A percentile compares a stretch with the other conserved stretches of the same genome.
These are phyloP conservation scores for Neurospora sp. DNA, from an alignment of 495 filamentous ascomycete genomes.

Conservation along the genomic window DNA sequence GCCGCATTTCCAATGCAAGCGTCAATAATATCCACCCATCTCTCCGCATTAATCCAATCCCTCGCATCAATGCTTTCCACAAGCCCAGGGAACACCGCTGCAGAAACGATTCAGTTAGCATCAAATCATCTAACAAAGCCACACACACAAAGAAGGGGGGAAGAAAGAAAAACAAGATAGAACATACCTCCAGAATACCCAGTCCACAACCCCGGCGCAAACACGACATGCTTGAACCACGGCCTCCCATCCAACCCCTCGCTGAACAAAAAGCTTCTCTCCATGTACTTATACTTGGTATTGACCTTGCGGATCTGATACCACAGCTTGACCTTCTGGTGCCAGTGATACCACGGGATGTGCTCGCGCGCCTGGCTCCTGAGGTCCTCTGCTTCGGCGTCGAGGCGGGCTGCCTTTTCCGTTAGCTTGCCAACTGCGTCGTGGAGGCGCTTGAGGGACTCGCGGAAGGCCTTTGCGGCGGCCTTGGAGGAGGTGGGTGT, in stretches of 20 bases:
- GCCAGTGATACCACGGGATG: slow-evolving; percentile 76
- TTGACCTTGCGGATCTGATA: slow-evolving; percentile 56
- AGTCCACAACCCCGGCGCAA: slow-evolving; percentile 80
- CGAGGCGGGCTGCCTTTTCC: slow-evolving; percentile 48
- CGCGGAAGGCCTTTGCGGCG: slow-evolving; percentile 34
- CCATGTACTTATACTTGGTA: slow-evolving; percentile 63
- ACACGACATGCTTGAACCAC: slow-evolving; percentile 92
- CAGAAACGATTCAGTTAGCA: neutral
- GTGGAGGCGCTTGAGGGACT: slow-evolving; percentile 33
- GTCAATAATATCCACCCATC: slow-evolving; percentile 75
- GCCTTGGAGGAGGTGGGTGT: slow-evolving; percentile 31
- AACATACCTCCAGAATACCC: slow-evolving; percentile 64
- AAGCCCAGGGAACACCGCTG: slow-evolving; percentile 71
- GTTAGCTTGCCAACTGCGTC: slow-evolving; percentile 43
- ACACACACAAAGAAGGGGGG: neutral
- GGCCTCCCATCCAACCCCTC: slow-evolving; percentile 69
- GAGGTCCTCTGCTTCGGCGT: slow-evolving; percentile 51
- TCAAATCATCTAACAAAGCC: neutral
- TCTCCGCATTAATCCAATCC: slow-evolving; percentile 62
- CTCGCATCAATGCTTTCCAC: slow-evolving; percentile 71
- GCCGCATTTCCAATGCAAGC: slow-evolving; percentile 53
- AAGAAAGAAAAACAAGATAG: neutral
- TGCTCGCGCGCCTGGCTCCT: slow-evolving; percentile 54
- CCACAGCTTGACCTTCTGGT: slow-evolving; percentile 53
- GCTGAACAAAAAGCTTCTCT: slow-evolving; percentile 71